Evolutionary conservation across 306 rosid species (phyloP).

Genomic region (Betula pendula): DNA sequence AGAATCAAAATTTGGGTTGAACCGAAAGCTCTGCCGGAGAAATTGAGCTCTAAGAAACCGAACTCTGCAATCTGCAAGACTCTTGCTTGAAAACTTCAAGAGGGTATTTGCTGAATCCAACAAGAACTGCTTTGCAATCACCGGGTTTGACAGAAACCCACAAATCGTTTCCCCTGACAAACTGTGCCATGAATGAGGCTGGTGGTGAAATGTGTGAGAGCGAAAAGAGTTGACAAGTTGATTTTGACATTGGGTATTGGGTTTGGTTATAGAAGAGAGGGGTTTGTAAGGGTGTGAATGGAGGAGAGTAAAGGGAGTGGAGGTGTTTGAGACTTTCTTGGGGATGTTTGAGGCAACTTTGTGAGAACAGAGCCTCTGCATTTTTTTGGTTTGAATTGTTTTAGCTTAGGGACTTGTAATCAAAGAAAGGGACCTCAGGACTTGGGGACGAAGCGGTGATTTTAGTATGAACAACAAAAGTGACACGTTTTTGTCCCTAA

Average conservation of each 20-base stretch:
- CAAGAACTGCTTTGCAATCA: conserved; percentile 25
- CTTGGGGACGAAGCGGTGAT: not conserved
- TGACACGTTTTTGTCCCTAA: not conserved
- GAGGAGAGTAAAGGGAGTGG: conserved; percentile 29
- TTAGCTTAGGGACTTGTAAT: not conserved
- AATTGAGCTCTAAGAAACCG: conserved; percentile 35
- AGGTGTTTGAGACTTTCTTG: conserved; percentile 29
- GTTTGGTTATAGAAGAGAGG: conserved; percentile 36
- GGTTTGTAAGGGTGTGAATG: conserved; percentile 25
- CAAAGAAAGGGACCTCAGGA: not conserved
- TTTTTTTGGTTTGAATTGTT: conserved; percentile 19
- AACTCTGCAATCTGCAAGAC: conserved; percentile 29
- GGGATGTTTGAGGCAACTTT: conserved; percentile 31
- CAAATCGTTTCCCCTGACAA: conserved; percentile 32
- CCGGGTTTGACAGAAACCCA: conserved; percentile 42
- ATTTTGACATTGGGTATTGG: conserved; percentile 30
- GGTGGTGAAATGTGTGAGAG: conserved; percentile 29
- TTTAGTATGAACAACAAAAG: not conserved
- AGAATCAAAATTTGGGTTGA: conserved; percentile 24
- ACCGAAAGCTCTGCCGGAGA: conserved; percentile 32
- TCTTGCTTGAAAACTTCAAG: conserved; percentile 28
- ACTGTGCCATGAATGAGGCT: conserved; percentile 40
- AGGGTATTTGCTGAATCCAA: conserved; percentile 41
- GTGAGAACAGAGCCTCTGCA: conserved; percentile 52
- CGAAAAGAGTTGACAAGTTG: conserved; percentile 29